Evolutionary conservation across 2,329 filamentous ascomycete genomes (phyloP), one percentile per base, ranked within the genome.

Genomic region (Fusarium udum): DNA sequence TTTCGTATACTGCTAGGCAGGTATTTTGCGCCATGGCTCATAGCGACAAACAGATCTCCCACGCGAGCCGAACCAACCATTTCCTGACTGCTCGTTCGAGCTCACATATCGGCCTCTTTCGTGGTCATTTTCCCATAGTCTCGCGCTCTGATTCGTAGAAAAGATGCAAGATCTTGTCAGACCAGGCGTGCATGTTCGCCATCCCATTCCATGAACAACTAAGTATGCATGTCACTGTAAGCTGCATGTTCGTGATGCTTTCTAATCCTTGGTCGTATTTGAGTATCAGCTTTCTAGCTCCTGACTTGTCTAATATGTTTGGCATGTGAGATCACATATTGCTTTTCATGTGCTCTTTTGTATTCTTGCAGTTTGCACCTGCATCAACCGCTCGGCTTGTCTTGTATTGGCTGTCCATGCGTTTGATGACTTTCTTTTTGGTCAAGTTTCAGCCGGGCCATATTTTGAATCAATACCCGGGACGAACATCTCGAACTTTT

Each of bases 31-130:
- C 14, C 49, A 37, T 37, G 36, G 26, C 28, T 48, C 20, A 70
- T 58, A 63, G 67, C 57, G 49, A 68, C 53, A 63, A 59, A 73
- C 58, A 63, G 42, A 63, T 57, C n/a, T 46, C 32, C 24, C n/a
- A 20, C n/a, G 16, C 16, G 18, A 36, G 28, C 36, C 43, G 49
- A 42, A 18, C n/a, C 39, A 31, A 26, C n/a, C 32, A 26, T 39
- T 43, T 22, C 40, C 32, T 28, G 36, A 36, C 34, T 34, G 18
- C 26, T 46, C 31, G 26, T 52, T 55, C 28, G 18, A 42, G 40
- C 37, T 37, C 10, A 34, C n/a, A 34, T 26, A 45, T 43, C 28
- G 42, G 40, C 22, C 36, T 62, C 14, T 36, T 37, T 36, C 26
- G 40, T 32, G 13, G 24, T 14, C 53, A 11, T 43, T 42, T n/a